Evolutionary conservation across 352 stramenopile species (phyloP), one percentile per base, ranked within the genome.

Genomic region (Synura sp.): DNA sequence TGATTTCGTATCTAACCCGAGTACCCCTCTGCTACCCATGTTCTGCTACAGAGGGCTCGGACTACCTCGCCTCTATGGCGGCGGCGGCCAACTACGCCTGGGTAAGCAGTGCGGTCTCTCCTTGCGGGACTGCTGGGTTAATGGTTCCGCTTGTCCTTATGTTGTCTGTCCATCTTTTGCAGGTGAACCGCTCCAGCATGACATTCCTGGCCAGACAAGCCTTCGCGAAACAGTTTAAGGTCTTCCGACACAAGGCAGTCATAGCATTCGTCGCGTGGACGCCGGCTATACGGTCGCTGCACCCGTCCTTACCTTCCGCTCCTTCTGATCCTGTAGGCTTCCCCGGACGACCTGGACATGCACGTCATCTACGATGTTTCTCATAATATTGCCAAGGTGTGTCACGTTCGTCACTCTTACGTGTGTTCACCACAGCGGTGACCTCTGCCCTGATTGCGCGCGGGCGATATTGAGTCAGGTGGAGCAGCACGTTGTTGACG

Each of bases 331-430:
- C 32, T 59, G 25, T 12, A 63, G 17, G 79, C 79, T 35, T 86
- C 79, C 22, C 84, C 89, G 0, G 89, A 93, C 31, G 89, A 93
- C 44, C 80, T 93, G 49, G 89, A 93, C 74, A 93, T 93, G 89
- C 85, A 92, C 79, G 81, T 93, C 5, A 85, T 93, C 3, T 93
- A 93, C 77, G 89, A 93, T 80, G 87, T 92, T 9, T 89, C 83
- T 34, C 89, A 93, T 79, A 93, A 93, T 79, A 92, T 93, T 70
- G 89, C 89, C 12, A 93, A 93, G 81, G 82, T 88, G 29, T 81
- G 86, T 71, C 29, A 81, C 71, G 19, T 42, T 22, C 12, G 70
- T n/a, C n/a, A n/a, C n/a, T n/a, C n/a, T n/a, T n/a, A n/a, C n/a
- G n/a, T n/a, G n/a, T n/a, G n/a, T n/a, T n/a, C n/a, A n/a, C n/a